Percentiles rank a stretch among this genome's conserved stretches.
phyloP scores from a whole-genome alignment of 495 filamentous ascomycete genomes.

The Penicillium subrubescens region DNA sequence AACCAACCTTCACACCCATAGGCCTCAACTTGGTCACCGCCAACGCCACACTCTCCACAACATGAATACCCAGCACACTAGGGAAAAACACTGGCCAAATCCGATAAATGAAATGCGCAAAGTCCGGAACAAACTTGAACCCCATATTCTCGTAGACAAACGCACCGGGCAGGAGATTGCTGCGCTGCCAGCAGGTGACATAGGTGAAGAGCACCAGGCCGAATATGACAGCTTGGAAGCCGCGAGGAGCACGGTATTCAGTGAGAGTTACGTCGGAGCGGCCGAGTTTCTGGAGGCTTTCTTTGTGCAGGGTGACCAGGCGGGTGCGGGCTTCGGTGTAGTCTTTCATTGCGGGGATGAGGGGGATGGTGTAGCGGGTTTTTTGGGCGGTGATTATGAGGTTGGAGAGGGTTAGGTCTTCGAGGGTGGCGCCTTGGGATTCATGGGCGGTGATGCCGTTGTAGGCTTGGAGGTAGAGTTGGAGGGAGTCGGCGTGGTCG shows the following conservation, averaged over 20 bases:
- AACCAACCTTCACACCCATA: constrained; percentile 56
- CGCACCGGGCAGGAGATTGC: constrained; percentile 59
- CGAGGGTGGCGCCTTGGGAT: constrained; percentile 54
- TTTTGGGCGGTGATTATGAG: constrained; percentile 55
- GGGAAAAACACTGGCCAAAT: constrained; percentile 50
- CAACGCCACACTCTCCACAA: constrained; percentile 54
- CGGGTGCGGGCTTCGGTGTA: constrained; percentile 63
- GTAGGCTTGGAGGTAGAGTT: constrained; percentile 68
- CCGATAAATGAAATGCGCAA: constrained; percentile 52
- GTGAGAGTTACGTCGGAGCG: constrained; percentile 58
- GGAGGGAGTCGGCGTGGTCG: constrained; percentile 68
- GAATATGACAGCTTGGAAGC: constrained; percentile 44
- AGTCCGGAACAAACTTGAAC: constrained; percentile 44
- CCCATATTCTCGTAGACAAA: constrained; percentile 52
- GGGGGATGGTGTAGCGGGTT: constrained; percentile 56
- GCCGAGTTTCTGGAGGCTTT: constrained; percentile 54
- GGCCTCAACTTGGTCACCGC: constrained; percentile 51
- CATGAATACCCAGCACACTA: constrained; percentile 54
- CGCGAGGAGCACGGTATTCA: constrained; percentile 52
- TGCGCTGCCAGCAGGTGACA: constrained; percentile 44
- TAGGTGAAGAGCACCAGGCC: constrained; percentile 46
- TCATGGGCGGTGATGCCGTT: constrained; percentile 46
- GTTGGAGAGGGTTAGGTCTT: constrained; percentile 58
- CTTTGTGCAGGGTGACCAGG: constrained; percentile 68
- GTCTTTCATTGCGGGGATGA: constrained; percentile 63